Evolutionary conservation across 495 filamentous ascomycete genomes (phyloP), one percentile per base, ranked within the genome.

Genomic region (Xylaria castorea): DNA sequence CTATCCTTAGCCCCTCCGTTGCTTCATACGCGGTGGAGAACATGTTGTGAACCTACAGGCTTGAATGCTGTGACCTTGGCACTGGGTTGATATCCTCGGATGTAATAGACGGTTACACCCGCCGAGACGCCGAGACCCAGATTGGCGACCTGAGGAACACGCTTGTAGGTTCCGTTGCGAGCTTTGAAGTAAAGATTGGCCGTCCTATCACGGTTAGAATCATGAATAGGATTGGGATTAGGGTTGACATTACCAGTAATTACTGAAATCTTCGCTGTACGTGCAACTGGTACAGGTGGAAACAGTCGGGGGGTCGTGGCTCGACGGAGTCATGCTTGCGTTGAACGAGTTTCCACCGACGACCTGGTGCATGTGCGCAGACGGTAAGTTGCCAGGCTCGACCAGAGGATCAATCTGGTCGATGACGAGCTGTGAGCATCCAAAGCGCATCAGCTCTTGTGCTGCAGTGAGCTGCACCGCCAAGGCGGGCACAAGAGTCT

Each of bases 71-170:
- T 87, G 53, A 86, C 81, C 71, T 80, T 83, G 70, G 78, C 78
- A 70, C 66, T 80, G 51, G 79, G 74, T 73, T 83, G 80, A 72
- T 85, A 86, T 2, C 84, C 83, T 25, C 83, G 83, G 77, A 86
- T 86, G 73, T 86, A 86, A 72, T 86, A 86, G 22, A 86, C 80
- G 12, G 84, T 85, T 57, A 86, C 79, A 9, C 84, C 84, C 12
- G 77, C 84, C 40, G 80, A 57, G 46, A 82, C 82, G 46, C 77
- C 75, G 48, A 87, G 76, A 3, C 83, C 83, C 11, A 80, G 75
- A 68, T 86, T 86, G 51, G 82, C 82, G 74, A 81, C 79, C 74
- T 85, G 83, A 11, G 83, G 84, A 55, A 87, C 85, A 25, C 84
- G 77, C 73, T 83, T 85, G 74, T 81, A 86, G 57, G 79, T 83